These are phyloP conservation scores for Rhizopus sp. DNA, from an alignment of 371 early-diverging fungal genomes.

Conservation along the genomic window DNA sequence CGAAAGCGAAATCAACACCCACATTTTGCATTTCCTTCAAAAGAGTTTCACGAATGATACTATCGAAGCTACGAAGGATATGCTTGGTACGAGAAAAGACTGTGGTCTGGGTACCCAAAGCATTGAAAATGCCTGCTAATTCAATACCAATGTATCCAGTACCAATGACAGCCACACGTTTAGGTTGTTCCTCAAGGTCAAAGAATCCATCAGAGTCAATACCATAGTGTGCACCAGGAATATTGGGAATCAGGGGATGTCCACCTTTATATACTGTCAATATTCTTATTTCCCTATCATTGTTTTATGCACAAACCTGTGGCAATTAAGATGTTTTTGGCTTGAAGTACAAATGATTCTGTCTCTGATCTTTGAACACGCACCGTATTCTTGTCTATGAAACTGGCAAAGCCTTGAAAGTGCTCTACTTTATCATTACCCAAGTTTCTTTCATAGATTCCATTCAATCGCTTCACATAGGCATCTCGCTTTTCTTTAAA, in stretches of 20 bases:
- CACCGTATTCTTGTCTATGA: slow-evolving; percentile 75
- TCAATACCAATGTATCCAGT: slow-evolving; percentile 96
- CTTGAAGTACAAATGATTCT: slow-evolving; percentile 56
- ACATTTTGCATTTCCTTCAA: slow-evolving; percentile 73
- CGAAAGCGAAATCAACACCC: slow-evolving; percentile 76
- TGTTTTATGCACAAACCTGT: slow-evolving; percentile 53
- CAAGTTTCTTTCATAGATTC: slow-evolving; percentile 93
- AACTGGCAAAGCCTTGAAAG: slow-evolving; percentile 84
- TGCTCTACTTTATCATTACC: slow-evolving; percentile 84
- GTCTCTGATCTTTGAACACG: slow-evolving; percentile 59
- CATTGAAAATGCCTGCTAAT: slow-evolving; percentile 92
- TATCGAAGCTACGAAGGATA: slow-evolving; percentile 92
- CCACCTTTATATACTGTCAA: slow-evolving; percentile 52
- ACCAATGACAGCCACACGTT: slow-evolving; percentile 88
- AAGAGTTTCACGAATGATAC: slow-evolving; percentile 81
- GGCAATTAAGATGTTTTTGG: slow-evolving; percentile 89
- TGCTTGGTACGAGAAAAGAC: slow-evolving; percentile 85
- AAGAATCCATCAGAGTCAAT: slow-evolving; percentile 97
- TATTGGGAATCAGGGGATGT: slow-evolving; percentile 69
- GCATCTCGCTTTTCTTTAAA: slow-evolving; percentile 93
- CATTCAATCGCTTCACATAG: slow-evolving; percentile 94
- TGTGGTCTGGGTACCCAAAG: slow-evolving; percentile 86
- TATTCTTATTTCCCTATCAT: neutral
- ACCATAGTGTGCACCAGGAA: slow-evolving; percentile 87
- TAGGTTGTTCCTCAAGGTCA: slow-evolving; percentile 88